Evolutionary conservation across 176 grass and related monocot species (phyloP), one percentile per base, ranked within the genome.

Genomic region (Avena eriantha): DNA sequence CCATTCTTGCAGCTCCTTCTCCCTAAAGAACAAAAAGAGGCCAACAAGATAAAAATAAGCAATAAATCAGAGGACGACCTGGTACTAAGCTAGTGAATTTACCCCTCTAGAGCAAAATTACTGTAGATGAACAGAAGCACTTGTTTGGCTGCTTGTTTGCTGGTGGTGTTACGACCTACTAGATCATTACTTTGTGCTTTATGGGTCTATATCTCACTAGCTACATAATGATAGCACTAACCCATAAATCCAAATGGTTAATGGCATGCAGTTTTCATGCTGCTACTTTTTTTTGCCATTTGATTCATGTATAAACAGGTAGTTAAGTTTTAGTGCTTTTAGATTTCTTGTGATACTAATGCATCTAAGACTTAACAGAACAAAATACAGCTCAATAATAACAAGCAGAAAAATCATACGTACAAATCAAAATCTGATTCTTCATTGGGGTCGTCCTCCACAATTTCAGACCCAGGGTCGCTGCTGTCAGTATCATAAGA

Each of bases 61-160:
- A 69, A 71, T 43, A 71, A 46, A 72, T 22, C 22, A 26, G 59
- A 68, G 33, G 64, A 35, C 64, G 1, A 69, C 34, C 29, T 69
- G 17, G 4, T 39, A 21, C 17, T 69, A 18, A 70, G 46, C 23
- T 75, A 75, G 22, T 51, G 69, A 75, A 74, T 50, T 47, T 49
- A 75, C 47, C 0, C 70, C 22, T 15, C 71, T 10, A 15, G 13
- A 13, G 45, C 22, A 74, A 43, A 47, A 3, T 14, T 51, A 31
- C 22, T 51, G 22, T 31, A 51, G 50, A 75, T 74, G 72, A 75
- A 75, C 46, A 75, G 10, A 49, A 17, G 29, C 22, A 16, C 5
- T 51, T 75, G 22, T 31, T 75, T 75, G 23, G 14, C 22, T 51
- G 72, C 72, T 75, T 51, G 47, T 75, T 50, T 75, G 45, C 46